These are phyloP conservation scores for Beauveria asiatica DNA, from an alignment of 2,329 filamentous ascomycete species.

Conservation along the genomic window DNA sequence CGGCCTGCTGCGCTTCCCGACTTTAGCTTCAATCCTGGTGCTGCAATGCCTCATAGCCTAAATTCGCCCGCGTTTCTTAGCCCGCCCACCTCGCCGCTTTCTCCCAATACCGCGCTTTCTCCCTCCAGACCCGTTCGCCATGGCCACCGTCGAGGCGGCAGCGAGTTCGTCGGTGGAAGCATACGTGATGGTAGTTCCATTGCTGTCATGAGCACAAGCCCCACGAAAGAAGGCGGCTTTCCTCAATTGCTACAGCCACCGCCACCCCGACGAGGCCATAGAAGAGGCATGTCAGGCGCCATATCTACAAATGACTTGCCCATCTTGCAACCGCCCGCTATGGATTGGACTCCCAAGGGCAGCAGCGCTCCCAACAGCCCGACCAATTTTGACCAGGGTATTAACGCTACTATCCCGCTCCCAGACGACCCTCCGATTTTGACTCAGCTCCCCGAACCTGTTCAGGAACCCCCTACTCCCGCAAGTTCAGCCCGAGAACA, in stretches of 20 bases:
- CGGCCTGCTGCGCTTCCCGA: conserved; percentile 38
- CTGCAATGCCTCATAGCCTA: conserved; percentile 24
- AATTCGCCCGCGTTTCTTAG: conserved; percentile 34
- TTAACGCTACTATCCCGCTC: conserved; percentile 8
- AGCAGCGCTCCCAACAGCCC: conserved; percentile 60
- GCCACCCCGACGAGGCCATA: conserved; percentile 56
- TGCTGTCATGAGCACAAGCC: conserved; percentile 58
- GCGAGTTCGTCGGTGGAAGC: conserved; percentile 78
- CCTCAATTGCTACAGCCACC: conserved; percentile 45
- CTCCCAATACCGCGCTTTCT: conserved; percentile 42
- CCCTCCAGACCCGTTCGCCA: conserved; percentile 54
- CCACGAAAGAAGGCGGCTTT: conserved; percentile 56
- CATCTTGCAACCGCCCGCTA: conserved; percentile 53
- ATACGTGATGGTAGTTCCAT: conserved; percentile 49
- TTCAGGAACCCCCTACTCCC: conserved; percentile 1
- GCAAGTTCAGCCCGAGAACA: neutral
- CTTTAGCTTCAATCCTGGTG: conserved; percentile 50
- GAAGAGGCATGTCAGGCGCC: conserved; percentile 61
- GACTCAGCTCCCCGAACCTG: conserved; percentile 12
- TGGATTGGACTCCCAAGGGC: conserved; percentile 41
- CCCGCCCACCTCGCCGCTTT: conserved; percentile 47
- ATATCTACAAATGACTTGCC: conserved; percentile 79
- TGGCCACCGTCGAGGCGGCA: conserved; percentile 71
- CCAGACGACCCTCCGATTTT: conserved; percentile 8
- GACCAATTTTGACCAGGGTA: conserved; percentile 31